Percentiles rank a stretch among this genome's conserved stretches.
Evolutionary conservation across 805 yeast genomes (phyloP).

Genomic region (Yamadazyma sp.): DNA sequence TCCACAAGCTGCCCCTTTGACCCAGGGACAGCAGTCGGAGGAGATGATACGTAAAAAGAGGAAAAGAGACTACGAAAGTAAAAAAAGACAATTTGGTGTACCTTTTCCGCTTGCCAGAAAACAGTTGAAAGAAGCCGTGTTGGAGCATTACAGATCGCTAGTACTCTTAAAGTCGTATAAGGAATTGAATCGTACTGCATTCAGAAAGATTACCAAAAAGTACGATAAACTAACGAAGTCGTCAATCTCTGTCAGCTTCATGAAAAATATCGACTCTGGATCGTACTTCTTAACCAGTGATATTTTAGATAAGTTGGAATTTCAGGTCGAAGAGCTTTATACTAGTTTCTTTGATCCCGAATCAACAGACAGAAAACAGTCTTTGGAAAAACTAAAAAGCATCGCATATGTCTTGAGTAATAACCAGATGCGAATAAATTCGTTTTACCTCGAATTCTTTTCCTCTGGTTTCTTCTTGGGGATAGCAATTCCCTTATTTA

Average conservation of each 20-base stretch:
- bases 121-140: constrained; percentile 64
- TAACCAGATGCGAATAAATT: constrained; percentile 25
- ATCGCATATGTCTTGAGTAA: constrained; percentile 40
- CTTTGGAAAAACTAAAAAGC: constrained; percentile 63
- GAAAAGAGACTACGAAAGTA: constrained; percentile 49
- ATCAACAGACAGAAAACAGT: constrained; percentile 54
- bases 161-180: constrained; percentile 71
- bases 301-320: constrained; percentile 60
- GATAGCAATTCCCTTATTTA: constrained; percentile 64
- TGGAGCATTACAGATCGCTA: constrained; percentile 72
- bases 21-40: constrained; percentile 1
- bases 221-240: constrained; percentile 72
- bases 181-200: constrained; percentile 79
- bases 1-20: not conserved
- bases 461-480: constrained; percentile 71
- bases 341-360: constrained; percentile 62
- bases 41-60: constrained; percentile 25
- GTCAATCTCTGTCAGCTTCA: constrained; percentile 45
- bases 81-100: constrained; percentile 37
- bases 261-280: constrained; percentile 52
- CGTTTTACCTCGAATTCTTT: constrained; percentile 50
- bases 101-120: constrained; percentile 66
- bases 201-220: constrained; percentile 85
- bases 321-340: constrained; percentile 65
- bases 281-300: constrained; percentile 65